Evolutionary conservation across 805 yeast genomes (phyloP).

Genomic region (Ogataea nakhonphanomensis): DNA sequence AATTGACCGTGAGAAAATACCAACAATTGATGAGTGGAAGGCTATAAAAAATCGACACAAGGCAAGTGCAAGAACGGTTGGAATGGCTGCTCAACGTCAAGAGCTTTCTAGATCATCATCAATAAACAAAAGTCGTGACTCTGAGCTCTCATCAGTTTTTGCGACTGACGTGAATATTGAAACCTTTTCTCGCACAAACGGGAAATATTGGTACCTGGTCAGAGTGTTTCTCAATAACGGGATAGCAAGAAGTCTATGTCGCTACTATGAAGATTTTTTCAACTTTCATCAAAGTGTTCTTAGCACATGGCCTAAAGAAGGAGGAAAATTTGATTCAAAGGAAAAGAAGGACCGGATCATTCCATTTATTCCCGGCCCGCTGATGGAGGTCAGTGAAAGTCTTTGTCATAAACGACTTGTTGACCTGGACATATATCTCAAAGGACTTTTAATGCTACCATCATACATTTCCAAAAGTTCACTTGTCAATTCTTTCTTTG

Average conservation of each 20-base stretch:
- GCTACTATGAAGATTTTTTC: conserved; percentile 94
- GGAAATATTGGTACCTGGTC: conserved; percentile 84
- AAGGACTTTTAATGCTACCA: conserved; percentile 66
- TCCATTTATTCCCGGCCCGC: conserved; percentile 96
- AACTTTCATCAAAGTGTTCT: conserved; percentile 83
- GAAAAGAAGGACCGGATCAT: conserved; percentile 75
- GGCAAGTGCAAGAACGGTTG: conserved; percentile 64
- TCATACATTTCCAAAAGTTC: conserved; percentile 66
- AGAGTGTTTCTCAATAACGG: conserved; percentile 67
- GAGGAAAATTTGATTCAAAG: conserved; percentile 74
- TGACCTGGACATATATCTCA: conserved; percentile 50
- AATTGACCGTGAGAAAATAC: conserved; percentile 66
- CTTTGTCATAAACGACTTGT: conserved; percentile 52
- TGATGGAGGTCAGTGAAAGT: conserved; percentile 81
- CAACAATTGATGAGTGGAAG: conserved; percentile 96
- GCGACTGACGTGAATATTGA: conserved; percentile 73
- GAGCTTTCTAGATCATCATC: conserved; percentile 16
- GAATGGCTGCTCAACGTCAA: conserved; percentile 19
- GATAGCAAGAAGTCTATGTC: conserved; percentile 64
- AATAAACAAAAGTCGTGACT: conserved; percentile 8
- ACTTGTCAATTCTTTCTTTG: conserved; percentile 70
- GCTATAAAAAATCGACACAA: conserved; percentile 84
- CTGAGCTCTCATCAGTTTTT: conserved; percentile 21
- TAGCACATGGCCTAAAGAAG: conserved; percentile 85
- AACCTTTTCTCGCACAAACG: conserved; percentile 74